Evolutionary conservation across 192 early-diverging fungal species (phyloP).

Genomic region (Rhizoclosmatium sp.): DNA sequence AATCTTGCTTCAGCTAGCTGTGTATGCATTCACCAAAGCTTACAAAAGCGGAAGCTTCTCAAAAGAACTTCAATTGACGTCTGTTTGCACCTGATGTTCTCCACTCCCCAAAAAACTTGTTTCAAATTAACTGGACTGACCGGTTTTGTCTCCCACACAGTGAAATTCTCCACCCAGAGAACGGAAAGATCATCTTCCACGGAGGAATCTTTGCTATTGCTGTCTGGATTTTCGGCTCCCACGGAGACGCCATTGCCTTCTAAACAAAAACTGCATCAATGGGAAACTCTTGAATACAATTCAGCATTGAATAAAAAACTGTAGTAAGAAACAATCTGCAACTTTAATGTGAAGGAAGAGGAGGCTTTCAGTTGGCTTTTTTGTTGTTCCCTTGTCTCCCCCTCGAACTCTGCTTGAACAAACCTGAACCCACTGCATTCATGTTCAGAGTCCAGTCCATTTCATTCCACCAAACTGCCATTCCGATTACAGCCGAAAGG

Average conservation of each 20-base stretch:
- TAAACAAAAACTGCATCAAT: constrained; percentile 18
- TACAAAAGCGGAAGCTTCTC: neutral
- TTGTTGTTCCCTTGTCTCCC: too few species aligned
- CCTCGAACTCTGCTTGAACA: too few species aligned
- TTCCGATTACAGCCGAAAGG: constrained; percentile 11
- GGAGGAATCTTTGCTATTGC: constrained; percentile 42
- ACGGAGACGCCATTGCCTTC: constrained; percentile 27
- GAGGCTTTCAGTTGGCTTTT: too few species aligned
- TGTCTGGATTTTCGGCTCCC: constrained; percentile 21
- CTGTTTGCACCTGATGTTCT: neutral
- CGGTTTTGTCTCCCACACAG: neutral
- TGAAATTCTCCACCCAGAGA: constrained; percentile 39
- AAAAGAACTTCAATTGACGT: neutral
- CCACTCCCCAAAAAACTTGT: neutral
- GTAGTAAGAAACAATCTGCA: neutral
- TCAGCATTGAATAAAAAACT: neutral
- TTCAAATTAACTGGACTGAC: neutral
- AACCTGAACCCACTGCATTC: neutral
- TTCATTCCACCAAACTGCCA: constrained; percentile 20
- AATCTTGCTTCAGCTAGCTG: too few species aligned
- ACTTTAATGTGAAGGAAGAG: neutral
- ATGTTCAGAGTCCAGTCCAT: constrained; percentile 31
- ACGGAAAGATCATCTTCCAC: constrained; percentile 39
- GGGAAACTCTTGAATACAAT: neutral
- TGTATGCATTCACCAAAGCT: too few species aligned